Evolutionary conservation across 1,284 basidiomycete species (phyloP).

Genomic region (Rhodotorula sp.): DNA sequence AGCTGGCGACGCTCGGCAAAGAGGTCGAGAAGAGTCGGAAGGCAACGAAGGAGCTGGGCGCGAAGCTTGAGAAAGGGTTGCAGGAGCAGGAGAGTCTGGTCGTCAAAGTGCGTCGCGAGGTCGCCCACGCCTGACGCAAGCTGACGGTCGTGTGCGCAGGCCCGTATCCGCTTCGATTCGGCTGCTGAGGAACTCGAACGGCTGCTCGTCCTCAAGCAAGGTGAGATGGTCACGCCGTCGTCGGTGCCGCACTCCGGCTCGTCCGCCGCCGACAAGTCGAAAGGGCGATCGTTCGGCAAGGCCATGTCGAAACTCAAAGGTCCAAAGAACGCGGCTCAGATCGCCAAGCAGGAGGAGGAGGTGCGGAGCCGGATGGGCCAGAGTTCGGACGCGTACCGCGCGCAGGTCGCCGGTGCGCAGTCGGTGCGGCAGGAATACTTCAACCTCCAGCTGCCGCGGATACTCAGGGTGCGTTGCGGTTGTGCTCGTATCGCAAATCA

Average conservation of each 20-base stretch:
- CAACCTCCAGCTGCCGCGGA: slow-evolving; percentile 90
- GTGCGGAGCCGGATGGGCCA: slow-evolving; percentile 77
- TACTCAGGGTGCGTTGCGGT: slow-evolving; percentile 68
- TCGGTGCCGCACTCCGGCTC: slow-evolving; percentile 49
- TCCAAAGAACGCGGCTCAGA: slow-evolving; percentile 79
- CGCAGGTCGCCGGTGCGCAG: slow-evolving; percentile 87
- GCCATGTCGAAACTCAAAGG: slow-evolving; percentile 94
- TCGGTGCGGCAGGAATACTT: slow-evolving; percentile 92
- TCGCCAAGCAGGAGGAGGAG: slow-evolving; percentile 93
- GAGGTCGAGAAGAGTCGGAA: slow-evolving; percentile 95
- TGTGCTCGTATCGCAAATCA: not conserved
- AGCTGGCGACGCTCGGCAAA: slow-evolving; percentile 76
- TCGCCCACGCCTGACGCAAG: not conserved
- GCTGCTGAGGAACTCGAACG: slow-evolving; percentile 94
- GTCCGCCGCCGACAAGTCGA: slow-evolving; percentile 47
- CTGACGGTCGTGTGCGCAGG: slow-evolving; percentile 43
- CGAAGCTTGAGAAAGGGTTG: slow-evolving; percentile 78
- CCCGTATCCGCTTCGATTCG: slow-evolving; percentile 77
- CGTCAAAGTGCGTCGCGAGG: slow-evolving; percentile 61
- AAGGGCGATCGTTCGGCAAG: slow-evolving; percentile 63
- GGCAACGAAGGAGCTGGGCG: slow-evolving; percentile 82
- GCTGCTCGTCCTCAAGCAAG: slow-evolving; percentile 88
- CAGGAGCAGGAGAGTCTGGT: slow-evolving; percentile 84
- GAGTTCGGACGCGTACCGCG: slow-evolving; percentile 83
- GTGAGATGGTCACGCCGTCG: slow-evolving; percentile 80